These are phyloP conservation scores for Diaporthe velutina DNA, from an alignment of 2,329 filamentous ascomycete genomes.

Conservation along the genomic window DNA sequence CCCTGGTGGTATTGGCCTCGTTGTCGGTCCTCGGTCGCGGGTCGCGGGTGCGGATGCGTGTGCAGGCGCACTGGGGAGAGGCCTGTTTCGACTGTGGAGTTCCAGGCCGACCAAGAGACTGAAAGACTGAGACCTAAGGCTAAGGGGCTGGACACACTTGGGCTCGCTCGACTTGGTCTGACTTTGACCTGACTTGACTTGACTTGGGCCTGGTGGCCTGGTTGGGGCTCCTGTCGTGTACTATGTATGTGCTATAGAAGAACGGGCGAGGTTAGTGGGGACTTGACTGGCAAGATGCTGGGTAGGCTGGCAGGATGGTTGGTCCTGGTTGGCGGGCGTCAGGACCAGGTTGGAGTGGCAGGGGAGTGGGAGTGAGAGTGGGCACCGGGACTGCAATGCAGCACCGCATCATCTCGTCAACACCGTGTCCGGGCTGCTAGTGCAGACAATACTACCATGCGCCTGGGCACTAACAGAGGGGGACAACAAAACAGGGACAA, in stretches of 20 bases:
- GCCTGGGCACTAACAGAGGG: conserved; percentile 20
- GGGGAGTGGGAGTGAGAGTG: neutral
- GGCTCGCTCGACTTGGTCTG: conserved; percentile 1
- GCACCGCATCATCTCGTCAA: conserved; percentile 1
- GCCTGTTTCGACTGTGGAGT: conserved; percentile 19
- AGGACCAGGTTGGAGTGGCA: conserved; percentile 8
- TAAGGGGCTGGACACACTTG: neutral
- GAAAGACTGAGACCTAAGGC: neutral
- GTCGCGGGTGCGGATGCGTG: neutral
- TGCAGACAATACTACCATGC: neutral
- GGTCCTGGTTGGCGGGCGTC: conserved; percentile 4
- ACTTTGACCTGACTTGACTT: neutral
- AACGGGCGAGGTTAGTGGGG: neutral
- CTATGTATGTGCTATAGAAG: neutral
- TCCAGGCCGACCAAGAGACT: neutral
- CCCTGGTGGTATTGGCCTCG: conserved; percentile 17
- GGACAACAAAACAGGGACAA: conserved; percentile 25
- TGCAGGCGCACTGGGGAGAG: conserved; percentile 23
- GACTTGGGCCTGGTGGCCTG: neutral
- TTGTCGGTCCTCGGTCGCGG: conserved; percentile 6
- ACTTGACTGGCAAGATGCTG: conserved; percentile 8
- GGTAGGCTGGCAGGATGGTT: neutral
- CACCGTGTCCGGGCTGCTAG: conserved; percentile 1
- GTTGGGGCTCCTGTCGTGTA: neutral
- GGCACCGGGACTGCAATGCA: conserved; percentile 6